phyloP scores from a whole-genome alignment of 768 basidiomycete species.

The Astraeus odoratus region DNA sequence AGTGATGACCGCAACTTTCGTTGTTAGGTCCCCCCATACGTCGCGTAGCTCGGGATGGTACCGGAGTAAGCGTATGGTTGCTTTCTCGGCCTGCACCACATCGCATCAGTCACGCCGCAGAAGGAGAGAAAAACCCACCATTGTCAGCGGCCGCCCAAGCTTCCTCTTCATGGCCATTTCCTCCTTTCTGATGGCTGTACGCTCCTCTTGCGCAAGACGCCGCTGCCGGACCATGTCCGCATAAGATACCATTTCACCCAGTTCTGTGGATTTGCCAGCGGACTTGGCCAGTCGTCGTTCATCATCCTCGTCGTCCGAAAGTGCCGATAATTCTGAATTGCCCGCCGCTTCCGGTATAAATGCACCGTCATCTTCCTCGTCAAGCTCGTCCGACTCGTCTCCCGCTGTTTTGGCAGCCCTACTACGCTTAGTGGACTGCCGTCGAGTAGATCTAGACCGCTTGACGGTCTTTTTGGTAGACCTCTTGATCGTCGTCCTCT shows the following conservation, averaged over 20 bases:
- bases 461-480: slow-evolving; percentile 38
- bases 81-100: slow-evolving; percentile 59
- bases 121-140: slow-evolving; percentile 36
- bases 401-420: slow-evolving; percentile 7
- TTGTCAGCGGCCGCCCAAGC: slow-evolving; percentile 70
- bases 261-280: slow-evolving; percentile 15
- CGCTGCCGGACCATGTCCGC: too few relatives aligned
- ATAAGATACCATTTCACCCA: neutral
- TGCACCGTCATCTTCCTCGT: neutral
- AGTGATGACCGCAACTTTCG: slow-evolving; percentile 48
- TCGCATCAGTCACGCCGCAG: slow-evolving; percentile 7
- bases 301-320: slow-evolving; percentile 13
- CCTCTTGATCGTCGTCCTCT: too few relatives aligned
- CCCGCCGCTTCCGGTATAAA: neutral
- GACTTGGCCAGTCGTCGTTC: slow-evolving; percentile 2
- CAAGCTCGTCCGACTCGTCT: neutral
- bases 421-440: slow-evolving; percentile 29
- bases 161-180: slow-evolving; percentile 39
- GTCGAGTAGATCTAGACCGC: slow-evolving; percentile 40
- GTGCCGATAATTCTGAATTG: slow-evolving; percentile 6
- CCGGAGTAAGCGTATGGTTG: slow-evolving; percentile 51
- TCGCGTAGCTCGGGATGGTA: slow-evolving; percentile 76
- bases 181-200: slow-evolving; percentile 16
- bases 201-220: slow-evolving; percentile 3
- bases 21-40: slow-evolving; percentile 85